phyloP scores from a whole-genome alignment of 2,329 filamentous ascomycete genomes.

The Nemania sp. region DNA sequence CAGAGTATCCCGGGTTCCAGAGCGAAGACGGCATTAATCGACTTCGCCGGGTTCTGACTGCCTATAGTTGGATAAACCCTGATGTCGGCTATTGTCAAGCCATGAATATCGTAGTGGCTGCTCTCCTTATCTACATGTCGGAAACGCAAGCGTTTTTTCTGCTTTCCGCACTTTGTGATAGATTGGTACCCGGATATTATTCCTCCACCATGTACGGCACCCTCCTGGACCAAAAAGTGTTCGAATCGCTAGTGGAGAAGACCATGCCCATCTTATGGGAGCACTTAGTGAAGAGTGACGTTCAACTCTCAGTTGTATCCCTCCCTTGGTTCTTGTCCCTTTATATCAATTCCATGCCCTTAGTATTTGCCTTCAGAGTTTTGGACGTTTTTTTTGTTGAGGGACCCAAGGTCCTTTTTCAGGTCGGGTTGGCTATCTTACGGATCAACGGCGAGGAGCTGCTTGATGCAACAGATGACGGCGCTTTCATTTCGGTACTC shows the following conservation, averaged over 20 bases:
- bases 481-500: constrained; percentile 94
- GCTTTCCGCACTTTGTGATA: constrained; percentile 90
- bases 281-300: constrained; percentile 95
- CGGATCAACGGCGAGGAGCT: constrained; percentile 97
- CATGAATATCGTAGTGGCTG: constrained; percentile 99
- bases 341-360: constrained; percentile 99
- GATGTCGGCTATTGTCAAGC: constrained; percentile 99
- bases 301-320: constrained; percentile 96
- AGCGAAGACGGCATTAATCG: constrained; percentile 94
- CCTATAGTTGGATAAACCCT: constrained; percentile 96
- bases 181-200: constrained; percentile 95
- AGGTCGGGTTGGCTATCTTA: constrained; percentile 95
- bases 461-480: constrained; percentile 91
- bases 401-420: constrained; percentile 96
- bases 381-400: constrained; percentile 98
- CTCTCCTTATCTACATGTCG: constrained; percentile 98
- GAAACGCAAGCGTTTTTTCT: constrained; percentile 96
- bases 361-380: constrained; percentile 96
- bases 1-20: constrained; percentile 97
- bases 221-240: constrained; percentile 94
- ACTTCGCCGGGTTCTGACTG: constrained; percentile 89
- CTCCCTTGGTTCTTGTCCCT: constrained; percentile 97
- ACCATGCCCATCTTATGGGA: constrained; percentile 99
- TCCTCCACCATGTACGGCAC: constrained; percentile 99
- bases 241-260: constrained; percentile 97